Conservation (phyloP, 306 rosid species). For the Carpinus viminea region DNA sequence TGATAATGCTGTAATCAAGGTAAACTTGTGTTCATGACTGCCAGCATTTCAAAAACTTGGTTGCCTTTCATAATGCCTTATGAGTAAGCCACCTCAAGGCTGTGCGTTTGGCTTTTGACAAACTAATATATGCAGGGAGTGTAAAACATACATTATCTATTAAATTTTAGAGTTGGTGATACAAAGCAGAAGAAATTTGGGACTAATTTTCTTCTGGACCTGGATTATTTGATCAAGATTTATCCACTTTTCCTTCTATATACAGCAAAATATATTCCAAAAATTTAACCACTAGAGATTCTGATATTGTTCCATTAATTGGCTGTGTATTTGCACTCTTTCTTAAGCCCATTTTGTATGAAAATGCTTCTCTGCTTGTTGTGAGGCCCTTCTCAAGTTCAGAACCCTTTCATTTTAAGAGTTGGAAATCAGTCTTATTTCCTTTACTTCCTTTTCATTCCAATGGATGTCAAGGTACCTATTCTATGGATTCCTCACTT, state of each 20-base stretch:
- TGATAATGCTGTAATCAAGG: constrained; percentile 83
- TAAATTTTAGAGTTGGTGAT: constrained; percentile 21
- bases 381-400: not conserved
- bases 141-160: constrained; percentile 3
- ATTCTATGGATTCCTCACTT: not conserved
- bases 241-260: constrained; percentile 4
- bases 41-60: constrained; percentile 11
- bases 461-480: not conserved
- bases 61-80: not conserved
- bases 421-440: not conserved
- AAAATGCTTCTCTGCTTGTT: constrained; percentile 12
- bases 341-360: not conserved
- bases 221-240: constrained; percentile 9
- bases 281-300: constrained; percentile 5
- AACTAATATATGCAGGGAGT: constrained; percentile 4
- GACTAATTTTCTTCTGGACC: not conserved
- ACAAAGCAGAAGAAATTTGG: constrained; percentile 2
- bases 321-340: not conserved
- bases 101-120: constrained; percentile 5
- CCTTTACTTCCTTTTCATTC: not conserved
- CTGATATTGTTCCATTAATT: not conserved
- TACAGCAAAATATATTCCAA: constrained; percentile 1
- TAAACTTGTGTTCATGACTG: constrained; percentile 28
- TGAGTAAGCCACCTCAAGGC: constrained; percentile 19
- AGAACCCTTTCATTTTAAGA: not conserved